Base-by-base conservation (phyloP, 768 basidiomycete genomes). In the Mycena venus region DNA sequence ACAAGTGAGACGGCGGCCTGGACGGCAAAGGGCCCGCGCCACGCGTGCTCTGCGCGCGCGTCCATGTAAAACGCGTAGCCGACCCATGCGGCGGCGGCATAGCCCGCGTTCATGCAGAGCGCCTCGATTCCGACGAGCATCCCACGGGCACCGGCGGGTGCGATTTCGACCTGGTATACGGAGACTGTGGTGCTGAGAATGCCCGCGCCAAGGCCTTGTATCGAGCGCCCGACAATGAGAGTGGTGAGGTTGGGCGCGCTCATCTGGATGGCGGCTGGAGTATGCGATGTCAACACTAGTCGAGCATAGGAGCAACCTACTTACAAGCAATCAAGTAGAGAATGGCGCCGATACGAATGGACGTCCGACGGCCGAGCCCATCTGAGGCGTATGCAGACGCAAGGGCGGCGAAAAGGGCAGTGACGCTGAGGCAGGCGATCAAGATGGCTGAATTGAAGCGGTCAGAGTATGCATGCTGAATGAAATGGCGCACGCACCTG, bases 1-100 rank as follows among this genome's bases (percentile, higher is more conserved):
- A 91, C 75, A 19, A 83, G 67, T 1, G 89, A 89, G 23, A 91
- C 85, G 49, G 82, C 87, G 21, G 88, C 86, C 79, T 91, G 90
- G 5, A 91, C 81, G 72, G 88, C 84, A 78, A 89, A 91, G 1
- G 90, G 90, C 38, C 90, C 89, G 47, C 88, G 84, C 90, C 91
- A 92, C 15, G 89, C 86, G 68, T 87, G 85, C 77, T 88, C 87
- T 5, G 82, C 85, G 19, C 86, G 85, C 72, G 85, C 84, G 36
- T 76, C 68, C 59, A 88, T 86, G 77, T 86, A 90, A 81, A 90
- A 90, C 11, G 79, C 86, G 72, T 85, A 89, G 17, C 88, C 87
- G 59, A 87, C 84, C 88, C 88, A 89, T 15, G 88, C 80, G 32
- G 87, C 86, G 23, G 86, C 76, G 12, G 86, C 88, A 78, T 88